phyloP scores from a whole-genome alignment of 106 monocot genomes.

The Allium cepa region DNA sequence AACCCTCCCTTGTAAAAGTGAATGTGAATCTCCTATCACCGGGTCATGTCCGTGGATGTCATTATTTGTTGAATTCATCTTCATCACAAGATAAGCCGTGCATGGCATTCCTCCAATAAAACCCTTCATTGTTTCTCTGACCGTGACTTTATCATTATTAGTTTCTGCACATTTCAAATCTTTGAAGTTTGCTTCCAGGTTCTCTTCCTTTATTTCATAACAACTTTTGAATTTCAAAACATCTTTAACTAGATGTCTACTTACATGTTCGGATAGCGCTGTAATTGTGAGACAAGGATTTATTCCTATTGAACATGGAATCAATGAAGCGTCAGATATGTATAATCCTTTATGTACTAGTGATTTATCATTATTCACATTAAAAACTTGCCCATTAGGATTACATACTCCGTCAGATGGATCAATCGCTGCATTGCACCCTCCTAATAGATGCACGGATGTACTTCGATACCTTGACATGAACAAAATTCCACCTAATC shows the following conservation, averaged over 20 bases:
- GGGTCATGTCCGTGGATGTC: neutral
- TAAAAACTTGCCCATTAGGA: slow-evolving; percentile 19
- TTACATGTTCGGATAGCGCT: slow-evolving; percentile 16
- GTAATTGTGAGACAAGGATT: slow-evolving; percentile 31
- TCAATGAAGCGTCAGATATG: slow-evolving; percentile 31
- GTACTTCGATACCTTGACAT: slow-evolving; percentile 35
- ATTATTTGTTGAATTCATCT: slow-evolving; percentile 8
- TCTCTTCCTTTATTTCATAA: neutral
- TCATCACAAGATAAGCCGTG: slow-evolving; percentile 22
- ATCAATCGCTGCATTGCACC: slow-evolving; percentile 29
- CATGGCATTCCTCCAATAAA: slow-evolving; percentile 36
- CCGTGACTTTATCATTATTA: slow-evolving; percentile 1
- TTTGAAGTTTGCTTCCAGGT: neutral
- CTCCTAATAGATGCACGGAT: slow-evolving; percentile 33
- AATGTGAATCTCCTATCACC: neutral
- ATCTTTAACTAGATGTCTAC: slow-evolving; percentile 16
- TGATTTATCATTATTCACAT: neutral
- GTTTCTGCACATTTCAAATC: neutral
- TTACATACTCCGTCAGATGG: slow-evolving; percentile 23
- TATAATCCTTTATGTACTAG: slow-evolving; percentile 27
- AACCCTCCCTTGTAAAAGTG: slow-evolving; percentile 24
- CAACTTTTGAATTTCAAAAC: slow-evolving; percentile 14
- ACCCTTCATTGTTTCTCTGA: slow-evolving; percentile 30
- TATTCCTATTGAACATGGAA: slow-evolving; percentile 32
- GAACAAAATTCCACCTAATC: slow-evolving; percentile 31